These are phyloP conservation scores for Leucogyrophana mollusca DNA, from an alignment of 768 basidiomycete genomes.

Conservation along the genomic window DNA sequence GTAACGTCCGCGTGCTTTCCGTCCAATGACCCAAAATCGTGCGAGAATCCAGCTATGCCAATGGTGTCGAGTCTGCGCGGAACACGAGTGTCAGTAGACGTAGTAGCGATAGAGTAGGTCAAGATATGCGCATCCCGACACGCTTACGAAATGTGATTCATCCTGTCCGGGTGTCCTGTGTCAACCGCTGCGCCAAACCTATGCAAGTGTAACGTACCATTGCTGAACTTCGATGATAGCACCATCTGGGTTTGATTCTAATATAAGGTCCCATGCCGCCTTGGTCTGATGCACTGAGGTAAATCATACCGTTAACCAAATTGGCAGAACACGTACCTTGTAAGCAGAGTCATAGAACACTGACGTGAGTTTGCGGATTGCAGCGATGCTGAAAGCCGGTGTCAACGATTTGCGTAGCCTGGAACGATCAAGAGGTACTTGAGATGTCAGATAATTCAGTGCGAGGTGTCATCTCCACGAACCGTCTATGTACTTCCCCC, in stretches of 20 bases:
- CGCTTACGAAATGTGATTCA: conserved; percentile 9
- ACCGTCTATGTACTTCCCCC: background rate
- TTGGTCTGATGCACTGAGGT: conserved; percentile 13
- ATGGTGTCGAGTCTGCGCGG: conserved; percentile 33
- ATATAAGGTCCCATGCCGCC: conserved; percentile 20
- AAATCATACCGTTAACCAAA: background rate
- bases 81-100: no score
- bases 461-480: no score
- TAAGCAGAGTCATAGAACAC: conserved; percentile 28
- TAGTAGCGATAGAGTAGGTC: no score
- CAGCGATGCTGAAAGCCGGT: conserved; percentile 22
- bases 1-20: conserved; percentile 29
- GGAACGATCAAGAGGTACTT: no score
- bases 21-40: conserved; percentile 34
- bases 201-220: conserved; percentile 1
- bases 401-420: conserved; percentile 27
- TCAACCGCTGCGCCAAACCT: background rate
- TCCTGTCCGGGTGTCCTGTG: background rate
- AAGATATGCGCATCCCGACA: no score
- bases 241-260: conserved; percentile 5
- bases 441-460: no score
- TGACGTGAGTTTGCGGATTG: conserved; percentile 18
- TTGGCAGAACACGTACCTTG: conserved; percentile 15
- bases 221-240: conserved; percentile 10
- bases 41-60: conserved; percentile 34